Evolutionary conservation across 495 filamentous ascomycete genomes (phyloP).

Genomic region (Neurospora sp.): DNA sequence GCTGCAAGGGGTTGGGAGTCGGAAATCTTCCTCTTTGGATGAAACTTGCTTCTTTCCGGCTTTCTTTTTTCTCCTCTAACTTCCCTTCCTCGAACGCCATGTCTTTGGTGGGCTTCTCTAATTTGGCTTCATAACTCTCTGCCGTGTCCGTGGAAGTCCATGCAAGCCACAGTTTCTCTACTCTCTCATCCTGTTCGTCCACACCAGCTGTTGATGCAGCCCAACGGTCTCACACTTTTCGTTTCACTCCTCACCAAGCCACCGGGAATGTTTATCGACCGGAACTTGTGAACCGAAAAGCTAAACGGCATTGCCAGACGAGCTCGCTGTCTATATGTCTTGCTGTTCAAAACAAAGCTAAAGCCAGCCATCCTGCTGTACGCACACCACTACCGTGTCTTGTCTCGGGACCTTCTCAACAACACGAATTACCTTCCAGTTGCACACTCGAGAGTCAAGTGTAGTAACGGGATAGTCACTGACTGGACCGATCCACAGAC

Average conservation of each 20-base stretch:
- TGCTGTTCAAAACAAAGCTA: neutral
- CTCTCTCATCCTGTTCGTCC: neutral
- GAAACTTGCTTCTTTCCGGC: neutral
- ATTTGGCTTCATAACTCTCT: neutral
- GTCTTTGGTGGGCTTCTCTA: neutral
- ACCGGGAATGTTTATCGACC: neutral
- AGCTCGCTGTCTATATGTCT: neutral
- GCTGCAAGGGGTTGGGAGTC: neutral
- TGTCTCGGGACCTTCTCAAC: neutral
- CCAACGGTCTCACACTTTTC: neutral
- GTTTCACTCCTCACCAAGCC: neutral
- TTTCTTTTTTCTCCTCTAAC: neutral
- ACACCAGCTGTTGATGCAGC: neutral
- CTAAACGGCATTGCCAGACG: neutral
- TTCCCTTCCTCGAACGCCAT: neutral
- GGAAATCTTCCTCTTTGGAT: neutral
- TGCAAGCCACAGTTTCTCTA: constrained; percentile 1
- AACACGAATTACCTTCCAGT: neutral
- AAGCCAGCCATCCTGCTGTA: neutral
- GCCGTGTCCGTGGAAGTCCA: neutral
- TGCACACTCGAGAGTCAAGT: neutral
- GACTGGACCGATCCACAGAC: neutral
- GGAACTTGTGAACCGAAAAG: neutral
- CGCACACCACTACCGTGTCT: neutral
- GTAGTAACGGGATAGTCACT: neutral